phyloP scores from a whole-genome alignment of 139 green algal genomes.

The Gonium pectorale region DNA sequence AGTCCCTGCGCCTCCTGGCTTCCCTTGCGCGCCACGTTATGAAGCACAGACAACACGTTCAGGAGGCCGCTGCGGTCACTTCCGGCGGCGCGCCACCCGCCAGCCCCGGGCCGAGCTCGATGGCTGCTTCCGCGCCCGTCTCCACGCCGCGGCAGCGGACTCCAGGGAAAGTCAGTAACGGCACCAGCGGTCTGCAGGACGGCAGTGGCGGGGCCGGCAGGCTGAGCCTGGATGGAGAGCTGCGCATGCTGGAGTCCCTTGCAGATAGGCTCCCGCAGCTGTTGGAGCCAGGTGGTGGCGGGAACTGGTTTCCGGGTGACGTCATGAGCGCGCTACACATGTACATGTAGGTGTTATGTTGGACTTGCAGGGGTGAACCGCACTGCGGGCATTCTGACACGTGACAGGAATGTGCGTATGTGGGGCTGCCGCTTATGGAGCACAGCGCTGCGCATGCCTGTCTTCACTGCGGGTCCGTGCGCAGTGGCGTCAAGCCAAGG shows the following conservation, averaged over 20 bases:
- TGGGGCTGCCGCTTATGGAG: too few species aligned
- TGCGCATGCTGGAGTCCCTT: slow-evolving; percentile 15
- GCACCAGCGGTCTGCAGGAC: background rate
- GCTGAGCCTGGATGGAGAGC: slow-evolving; percentile 17
- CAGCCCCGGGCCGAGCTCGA: background rate
- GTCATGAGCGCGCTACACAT: slow-evolving; percentile 9
- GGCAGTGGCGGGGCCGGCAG: background rate
- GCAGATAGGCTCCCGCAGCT: slow-evolving; percentile 23
- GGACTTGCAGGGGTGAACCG: too few species aligned
- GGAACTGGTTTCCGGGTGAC: slow-evolving; percentile 26
- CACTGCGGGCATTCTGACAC: too few species aligned
- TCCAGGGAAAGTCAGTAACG: background rate
- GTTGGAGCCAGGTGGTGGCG: slow-evolving; percentile 6
- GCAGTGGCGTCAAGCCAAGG: too few species aligned
- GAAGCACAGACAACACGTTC: background rate
- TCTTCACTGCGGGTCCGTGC: too few species aligned
- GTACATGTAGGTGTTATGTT: slow-evolving; percentile 22
- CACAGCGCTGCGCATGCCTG: too few species aligned
- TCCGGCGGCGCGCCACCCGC: background rate
- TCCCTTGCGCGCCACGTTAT: background rate
- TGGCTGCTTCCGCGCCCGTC: background rate
- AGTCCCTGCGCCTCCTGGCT: background rate
- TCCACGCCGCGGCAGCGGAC: slow-evolving; percentile 20
- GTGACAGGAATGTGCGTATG: too few species aligned
- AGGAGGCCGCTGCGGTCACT: background rate